Base-by-base conservation (phyloP, 2,329 filamentous ascomycete genomes). In the Mollisiaceae sp. region DNA sequence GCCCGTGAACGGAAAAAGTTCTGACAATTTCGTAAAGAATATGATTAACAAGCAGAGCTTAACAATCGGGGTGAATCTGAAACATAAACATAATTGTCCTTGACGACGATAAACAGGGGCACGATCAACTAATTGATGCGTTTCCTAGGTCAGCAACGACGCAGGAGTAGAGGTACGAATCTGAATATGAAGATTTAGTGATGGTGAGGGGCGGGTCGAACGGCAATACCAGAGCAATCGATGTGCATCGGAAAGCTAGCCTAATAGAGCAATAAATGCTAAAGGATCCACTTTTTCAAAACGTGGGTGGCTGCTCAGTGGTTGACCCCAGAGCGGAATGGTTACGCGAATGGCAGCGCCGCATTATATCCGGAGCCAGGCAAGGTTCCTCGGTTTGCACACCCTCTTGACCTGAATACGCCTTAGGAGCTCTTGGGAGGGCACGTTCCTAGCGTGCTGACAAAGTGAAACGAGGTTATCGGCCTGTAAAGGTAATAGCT, bases 181-280 rank as follows among this genome's bases (percentile, higher is more conserved):
- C 27, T 54, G 22, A 24, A 54, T 18, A 54, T 54, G 27, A 18
- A 54, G 50, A 54, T n/a, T 54, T 18, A n/a, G 50, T 2, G 22
- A 27, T 12, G 27, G 50, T 43, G 36, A 35, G 59, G 27, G 43
- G 43, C 59, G 59, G 59, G 22, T 36, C 20, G 41, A 43, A 39
- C 45, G 62, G 62, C 45, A 64, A 59, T n/a, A 32, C 27, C 24
- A 54, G 22, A 8, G 22, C 6, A 18, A 38, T 62, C 6, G 35
- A 35, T 43, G 27, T 35, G 47, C 45, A 35, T 64, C 62, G 62
- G 62, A 64, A 64, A 24, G 56, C 62, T 64, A 64, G 38, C n/a
- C 43, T 14, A 18, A 58, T 63, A 8, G 32, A 45, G 61, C 27
- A 54, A 35, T 54, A 35, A 27, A 32, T 32, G 50, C 27, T 32